phyloP scores from a whole-genome alignment of 139 green algal species.

The Axilococcus clingmanii region DNA sequence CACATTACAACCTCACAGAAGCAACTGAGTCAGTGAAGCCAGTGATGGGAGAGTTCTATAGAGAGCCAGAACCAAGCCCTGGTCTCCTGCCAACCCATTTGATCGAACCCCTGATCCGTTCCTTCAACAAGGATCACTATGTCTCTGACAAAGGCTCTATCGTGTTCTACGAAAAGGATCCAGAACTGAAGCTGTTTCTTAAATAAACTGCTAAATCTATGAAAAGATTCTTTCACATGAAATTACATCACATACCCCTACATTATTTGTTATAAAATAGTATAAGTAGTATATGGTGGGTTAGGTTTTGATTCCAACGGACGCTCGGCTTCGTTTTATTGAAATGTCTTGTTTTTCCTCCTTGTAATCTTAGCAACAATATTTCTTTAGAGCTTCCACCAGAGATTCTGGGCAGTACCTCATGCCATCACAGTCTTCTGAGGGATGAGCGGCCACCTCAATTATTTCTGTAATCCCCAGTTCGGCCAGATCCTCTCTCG shows the following conservation, averaged over 20 bases:
- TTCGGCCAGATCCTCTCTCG: constrained; percentile 31
- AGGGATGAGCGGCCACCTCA: constrained; percentile 39
- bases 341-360: not conserved
- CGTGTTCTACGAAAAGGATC: constrained; percentile 68
- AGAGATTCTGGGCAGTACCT: constrained; percentile 60
- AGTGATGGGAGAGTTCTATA: constrained; percentile 85
- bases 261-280: not conserved
- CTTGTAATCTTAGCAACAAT: not conserved
- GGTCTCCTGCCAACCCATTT: constrained; percentile 75
- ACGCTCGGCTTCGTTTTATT: not conserved
- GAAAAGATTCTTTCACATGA: not conserved
- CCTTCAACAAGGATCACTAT: constrained; percentile 77
- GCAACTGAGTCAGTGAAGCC: constrained; percentile 86
- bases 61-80: constrained; percentile 56
- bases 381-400: no score
- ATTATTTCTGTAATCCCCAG: constrained; percentile 56
- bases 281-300: not conserved
- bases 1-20: constrained; percentile 86
- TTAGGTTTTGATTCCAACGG: not conserved
- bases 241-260: not conserved
- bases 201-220: no score
- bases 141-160: constrained; percentile 75
- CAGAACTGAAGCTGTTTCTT: not conserved
- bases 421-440: constrained; percentile 4
- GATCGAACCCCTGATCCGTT: constrained; percentile 55